A percentile compares a stretch with the other conserved stretches of the same genome.
phyloP scores from a whole-genome alignment of 257 asterid genomes.

The Solanum clarkiae region DNA sequence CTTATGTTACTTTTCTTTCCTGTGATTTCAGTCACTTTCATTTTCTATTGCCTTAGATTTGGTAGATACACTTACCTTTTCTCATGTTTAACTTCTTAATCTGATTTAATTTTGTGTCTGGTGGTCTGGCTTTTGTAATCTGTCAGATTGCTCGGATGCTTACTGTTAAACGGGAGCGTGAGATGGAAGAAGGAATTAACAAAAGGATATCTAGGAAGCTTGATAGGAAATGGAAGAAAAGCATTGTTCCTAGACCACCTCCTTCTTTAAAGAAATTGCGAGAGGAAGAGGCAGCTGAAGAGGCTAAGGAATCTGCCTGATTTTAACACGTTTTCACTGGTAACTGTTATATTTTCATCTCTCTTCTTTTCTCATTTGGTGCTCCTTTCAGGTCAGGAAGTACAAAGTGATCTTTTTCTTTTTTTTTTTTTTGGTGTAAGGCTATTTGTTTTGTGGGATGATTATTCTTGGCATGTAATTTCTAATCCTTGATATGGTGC shows the following conservation, averaged over 20 bases:
- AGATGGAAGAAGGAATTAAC: constrained; percentile 80
- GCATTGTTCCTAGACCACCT: constrained; percentile 90
- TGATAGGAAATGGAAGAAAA: constrained; percentile 79
- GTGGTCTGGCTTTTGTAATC: neutral
- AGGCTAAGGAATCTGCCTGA: constrained; percentile 58
- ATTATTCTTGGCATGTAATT: neutral
- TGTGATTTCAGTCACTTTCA: neutral
- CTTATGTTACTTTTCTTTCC: neutral
- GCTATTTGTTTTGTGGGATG: neutral
- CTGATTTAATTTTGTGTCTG: neutral
- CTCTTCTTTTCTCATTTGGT: neutral
- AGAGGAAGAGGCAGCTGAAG: constrained; percentile 91
- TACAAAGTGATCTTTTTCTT: neutral
- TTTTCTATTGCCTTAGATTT: neutral
- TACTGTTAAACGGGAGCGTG: constrained; percentile 88
- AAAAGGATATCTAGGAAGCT: constrained; percentile 87
- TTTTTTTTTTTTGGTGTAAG: neutral
- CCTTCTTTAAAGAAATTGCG: constrained; percentile 68
- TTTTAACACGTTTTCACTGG: constrained; percentile 1
- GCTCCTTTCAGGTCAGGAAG: neutral
- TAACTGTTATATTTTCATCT: neutral
- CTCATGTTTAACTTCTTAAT: neutral
- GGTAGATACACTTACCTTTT: neutral
- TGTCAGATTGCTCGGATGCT: constrained; percentile 76
- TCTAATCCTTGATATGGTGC: neutral